Evolutionary conservation across 2,329 filamentous ascomycete species (phyloP), one percentile per base, ranked within the genome.

Genomic region (Neurospora sp.): DNA sequence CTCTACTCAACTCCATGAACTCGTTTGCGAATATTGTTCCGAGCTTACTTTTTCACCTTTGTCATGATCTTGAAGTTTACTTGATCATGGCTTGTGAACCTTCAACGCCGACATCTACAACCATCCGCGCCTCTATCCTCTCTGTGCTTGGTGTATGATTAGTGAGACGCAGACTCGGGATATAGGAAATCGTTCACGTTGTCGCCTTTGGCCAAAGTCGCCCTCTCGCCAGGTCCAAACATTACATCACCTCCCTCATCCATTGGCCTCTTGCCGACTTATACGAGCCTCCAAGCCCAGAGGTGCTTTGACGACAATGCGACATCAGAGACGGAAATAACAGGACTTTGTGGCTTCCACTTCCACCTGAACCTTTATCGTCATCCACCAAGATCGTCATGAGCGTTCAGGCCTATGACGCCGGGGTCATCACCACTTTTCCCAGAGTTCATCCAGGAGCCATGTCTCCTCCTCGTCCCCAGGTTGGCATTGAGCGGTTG

Each of bases 401-500:
- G 80, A 82, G 79, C 71, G 76, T 79, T 46, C 80, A 81, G 67
- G 72, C 77, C 43, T 80, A 79, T 75, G 77, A 83, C 74, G 78
- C 79, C 72, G 81, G 83, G 77, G 82, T 80, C 72, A 78, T 81
- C 69, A 77, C 81, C 57, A 79, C 82, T 71, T 79, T 83, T 70
- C 76, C 82, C 39, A 81, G 81, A 72, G 79, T 82, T 67, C 83
- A 83, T 71, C 82, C 83, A 38, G 79, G 84, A 71, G 80, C 82
- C 78, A 90, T 92, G 85, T 88, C 91, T 73, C 52, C 33, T 36
- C 52, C 52, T 36, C 87, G 92, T 76, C 90, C 91, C 37, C 90
- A 92, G 82, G 89, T 94, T 76, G 90, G 91, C 78, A 95, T 95
- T 79, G 91, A 94, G 81, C 88, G 92, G 72, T 83, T 95, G 74